Percentiles rank a stretch among this genome's conserved stretches.
Evolutionary conservation across 1,139 yeast genomes (phyloP).

Genomic region (Hyphopichia burtonii): DNA sequence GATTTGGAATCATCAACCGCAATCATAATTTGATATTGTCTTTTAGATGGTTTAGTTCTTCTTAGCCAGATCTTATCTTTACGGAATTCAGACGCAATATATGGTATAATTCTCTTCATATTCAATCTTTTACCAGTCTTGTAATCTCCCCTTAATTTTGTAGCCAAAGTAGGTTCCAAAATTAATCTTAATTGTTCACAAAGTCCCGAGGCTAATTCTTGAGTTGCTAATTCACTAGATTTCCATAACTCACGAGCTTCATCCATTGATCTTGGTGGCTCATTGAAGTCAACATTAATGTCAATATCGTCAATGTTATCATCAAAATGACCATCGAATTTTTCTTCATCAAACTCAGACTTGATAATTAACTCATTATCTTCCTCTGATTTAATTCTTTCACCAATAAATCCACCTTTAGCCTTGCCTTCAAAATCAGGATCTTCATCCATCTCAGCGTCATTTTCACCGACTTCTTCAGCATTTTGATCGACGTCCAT

Average conservation of each 20-base stretch:
- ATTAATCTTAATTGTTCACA: constrained; percentile 93
- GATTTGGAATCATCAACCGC: constrained; percentile 97
- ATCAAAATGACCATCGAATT: constrained; percentile 25
- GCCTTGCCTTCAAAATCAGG: constrained; percentile 53
- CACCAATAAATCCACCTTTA: constrained; percentile 54
- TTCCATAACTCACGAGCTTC: constrained; percentile 82
- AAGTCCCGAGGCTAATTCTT: constrained; percentile 80
- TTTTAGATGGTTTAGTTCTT: constrained; percentile 94
- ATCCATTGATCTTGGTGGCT: constrained; percentile 54
- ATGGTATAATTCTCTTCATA: constrained; percentile 96
- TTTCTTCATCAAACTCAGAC: constrained; percentile 27
- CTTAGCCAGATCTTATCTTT: constrained; percentile 98
- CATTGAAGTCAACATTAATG: constrained; percentile 13
- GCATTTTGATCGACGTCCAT: constrained; percentile 14
- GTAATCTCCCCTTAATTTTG: constrained; percentile 92
- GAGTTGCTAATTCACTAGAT: constrained; percentile 76
- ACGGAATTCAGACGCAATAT: constrained; percentile 95
- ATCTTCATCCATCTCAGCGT: constrained; percentile 27
- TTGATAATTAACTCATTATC: constrained; percentile 24
- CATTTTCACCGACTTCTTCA: constrained; percentile 17
- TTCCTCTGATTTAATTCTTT: constrained; percentile 34
- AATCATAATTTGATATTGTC: constrained; percentile 96
- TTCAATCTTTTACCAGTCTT: constrained; percentile 96
- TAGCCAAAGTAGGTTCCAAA: constrained; percentile 92
- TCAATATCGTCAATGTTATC: constrained; percentile 18